Conservation (phyloP, 805 yeast genomes). For the Ogataea allantospora region DNA sequence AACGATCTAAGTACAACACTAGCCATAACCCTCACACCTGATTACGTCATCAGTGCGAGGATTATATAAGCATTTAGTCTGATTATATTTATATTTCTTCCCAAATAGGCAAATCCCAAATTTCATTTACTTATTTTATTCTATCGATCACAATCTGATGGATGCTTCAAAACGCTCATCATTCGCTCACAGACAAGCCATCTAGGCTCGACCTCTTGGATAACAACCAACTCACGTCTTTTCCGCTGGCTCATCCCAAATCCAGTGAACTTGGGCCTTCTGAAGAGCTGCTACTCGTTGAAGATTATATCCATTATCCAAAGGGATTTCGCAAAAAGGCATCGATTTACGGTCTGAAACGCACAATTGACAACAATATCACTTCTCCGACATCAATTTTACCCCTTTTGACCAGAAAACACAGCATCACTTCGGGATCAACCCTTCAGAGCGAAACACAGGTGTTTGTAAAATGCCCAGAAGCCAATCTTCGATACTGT, state of each 20-base stretch:
- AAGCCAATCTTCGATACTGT: conserved; percentile 47
- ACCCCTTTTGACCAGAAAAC: conserved; percentile 5
- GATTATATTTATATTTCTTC: conserved; percentile 1
- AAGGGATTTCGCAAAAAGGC: conserved; percentile 24
- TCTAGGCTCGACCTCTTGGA: conserved; percentile 50
- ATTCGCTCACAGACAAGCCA: conserved; percentile 5
- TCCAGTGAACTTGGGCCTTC: conserved; percentile 1
- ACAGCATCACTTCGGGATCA: conserved; percentile 18
- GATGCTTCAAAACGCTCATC: conserved; percentile 3
- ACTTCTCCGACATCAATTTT: conserved; percentile 2
- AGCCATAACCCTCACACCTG: too few relatives aligned
- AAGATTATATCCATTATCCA: conserved; percentile 48
- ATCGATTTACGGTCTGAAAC: conserved; percentile 36
- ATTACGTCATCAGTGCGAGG: too few relatives aligned
- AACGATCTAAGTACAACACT: too few relatives aligned
- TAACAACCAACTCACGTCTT: conserved; percentile 46
- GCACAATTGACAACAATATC: conserved; percentile 23
- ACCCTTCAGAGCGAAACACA: conserved; percentile 20
- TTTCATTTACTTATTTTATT: conserved; percentile 1
- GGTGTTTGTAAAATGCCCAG: conserved; percentile 17
- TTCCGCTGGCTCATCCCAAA: conserved; percentile 52
- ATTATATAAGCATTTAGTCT: too few relatives aligned
- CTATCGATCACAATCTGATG: conserved; percentile 2
- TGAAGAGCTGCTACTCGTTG: conserved; percentile 42
- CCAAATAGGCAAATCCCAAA: neutral